Conservation (phyloP, 2,329 filamentous ascomycete genomes). For the Verticillium nubilum region DNA sequence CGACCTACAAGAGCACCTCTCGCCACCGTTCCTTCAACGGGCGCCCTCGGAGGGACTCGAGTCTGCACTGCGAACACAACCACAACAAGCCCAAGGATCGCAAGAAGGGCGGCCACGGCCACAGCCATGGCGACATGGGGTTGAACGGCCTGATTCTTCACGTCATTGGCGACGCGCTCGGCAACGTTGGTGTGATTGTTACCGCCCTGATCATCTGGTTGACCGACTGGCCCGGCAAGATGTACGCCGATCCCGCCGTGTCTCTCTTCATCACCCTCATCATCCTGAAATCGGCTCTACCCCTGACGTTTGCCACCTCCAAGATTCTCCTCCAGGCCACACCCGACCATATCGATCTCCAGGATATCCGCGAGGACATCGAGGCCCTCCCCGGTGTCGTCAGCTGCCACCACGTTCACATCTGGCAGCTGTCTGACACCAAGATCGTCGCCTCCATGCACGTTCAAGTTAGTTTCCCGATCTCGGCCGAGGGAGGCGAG, state of each 20-base stretch:
- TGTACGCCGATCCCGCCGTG: conserved; percentile 86
- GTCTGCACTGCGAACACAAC: conserved; percentile 58
- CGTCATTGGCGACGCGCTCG: conserved; percentile 76
- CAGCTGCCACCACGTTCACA: conserved; percentile 91
- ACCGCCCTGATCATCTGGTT: conserved; percentile 90
- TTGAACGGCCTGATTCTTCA: conserved; percentile 83
- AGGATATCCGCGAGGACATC: conserved; percentile 91
- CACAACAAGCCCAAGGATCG: conserved; percentile 69
- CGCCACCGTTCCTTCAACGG: conserved; percentile 8
- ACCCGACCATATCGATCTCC: conserved; percentile 78
- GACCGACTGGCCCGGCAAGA: conserved; percentile 72
- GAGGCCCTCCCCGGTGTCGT: conserved; percentile 77
- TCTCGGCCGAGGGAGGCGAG: conserved; percentile 70
- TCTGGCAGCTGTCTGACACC: conserved; percentile 95
- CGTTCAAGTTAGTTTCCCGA: conserved; percentile 85
- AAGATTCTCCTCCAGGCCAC: conserved; percentile 93
- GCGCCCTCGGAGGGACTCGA: conserved; percentile 41
- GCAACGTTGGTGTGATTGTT: conserved; percentile 79
- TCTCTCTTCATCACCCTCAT: conserved; percentile 89
- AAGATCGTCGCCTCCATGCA: conserved; percentile 92
- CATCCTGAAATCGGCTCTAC: conserved; percentile 68
- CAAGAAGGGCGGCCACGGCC: conserved; percentile 59
- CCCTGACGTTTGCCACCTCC: conserved; percentile 72
- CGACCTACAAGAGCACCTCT: not conserved
- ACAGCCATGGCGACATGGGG: conserved; percentile 84